These are phyloP conservation scores for Eutrema yunnanense DNA, from an alignment of 345 rosid genomes.

Conservation along the genomic window DNA sequence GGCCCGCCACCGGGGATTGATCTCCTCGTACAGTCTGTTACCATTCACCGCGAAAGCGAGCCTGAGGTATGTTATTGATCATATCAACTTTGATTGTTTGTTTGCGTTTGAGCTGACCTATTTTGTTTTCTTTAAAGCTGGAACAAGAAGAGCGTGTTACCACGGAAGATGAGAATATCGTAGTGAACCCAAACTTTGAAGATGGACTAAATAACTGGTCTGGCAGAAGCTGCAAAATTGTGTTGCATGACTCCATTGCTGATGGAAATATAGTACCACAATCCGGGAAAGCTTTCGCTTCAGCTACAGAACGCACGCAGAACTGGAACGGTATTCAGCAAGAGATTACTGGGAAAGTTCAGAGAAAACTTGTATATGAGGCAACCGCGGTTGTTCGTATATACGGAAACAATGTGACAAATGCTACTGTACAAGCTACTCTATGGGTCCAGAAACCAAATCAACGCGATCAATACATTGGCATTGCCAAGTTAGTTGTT, in stretches of 20 bases:
- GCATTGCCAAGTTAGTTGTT: conserved; percentile 55
- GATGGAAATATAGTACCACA: conserved; percentile 68
- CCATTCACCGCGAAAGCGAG: conserved; percentile 37
- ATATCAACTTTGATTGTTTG: background rate
- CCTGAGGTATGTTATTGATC: conserved; percentile 33
- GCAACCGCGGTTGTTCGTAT: conserved; percentile 63
- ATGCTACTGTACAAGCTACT: conserved; percentile 54
- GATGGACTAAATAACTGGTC: conserved; percentile 84
- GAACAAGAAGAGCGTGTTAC: background rate
- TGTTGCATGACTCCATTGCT: conserved; percentile 63
- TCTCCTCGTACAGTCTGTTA: conserved; percentile 62
- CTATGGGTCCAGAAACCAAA: conserved; percentile 72
- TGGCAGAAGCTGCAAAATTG: conserved; percentile 76
- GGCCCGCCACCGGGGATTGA: conserved; percentile 81
- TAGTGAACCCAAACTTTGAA: conserved; percentile 68
- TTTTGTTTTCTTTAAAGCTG: conserved; percentile 21
- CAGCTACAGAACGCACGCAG: conserved; percentile 71
- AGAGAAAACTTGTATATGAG: conserved; percentile 63
- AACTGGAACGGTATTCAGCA: conserved; percentile 87
- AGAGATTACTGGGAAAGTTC: conserved; percentile 66
- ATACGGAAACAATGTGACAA: conserved; percentile 52
- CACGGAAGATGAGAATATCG: conserved; percentile 49
- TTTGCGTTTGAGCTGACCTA: background rate
- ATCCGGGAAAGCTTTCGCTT: conserved; percentile 62
- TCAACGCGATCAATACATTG: conserved; percentile 65